Percentiles rank a stretch among this genome's conserved stretches.
Conservation (phyloP, 257 asterid genomes). For the Ehretia macrophylla region DNA sequence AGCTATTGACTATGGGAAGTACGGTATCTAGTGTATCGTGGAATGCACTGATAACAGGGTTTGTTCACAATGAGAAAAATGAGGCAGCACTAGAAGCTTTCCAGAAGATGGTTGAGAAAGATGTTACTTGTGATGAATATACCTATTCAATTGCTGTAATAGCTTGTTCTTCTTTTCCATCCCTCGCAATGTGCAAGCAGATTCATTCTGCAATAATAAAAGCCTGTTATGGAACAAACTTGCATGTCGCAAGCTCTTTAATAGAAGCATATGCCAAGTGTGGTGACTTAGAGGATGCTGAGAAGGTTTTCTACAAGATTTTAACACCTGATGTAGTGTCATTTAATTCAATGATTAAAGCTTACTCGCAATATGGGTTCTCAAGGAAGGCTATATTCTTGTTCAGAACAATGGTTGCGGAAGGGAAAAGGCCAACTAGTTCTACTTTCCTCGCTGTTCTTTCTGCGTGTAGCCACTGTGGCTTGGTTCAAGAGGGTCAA, state of each 20-base stretch:
- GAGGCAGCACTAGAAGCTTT: conserved; percentile 12
- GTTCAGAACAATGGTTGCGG: conserved; percentile 15
- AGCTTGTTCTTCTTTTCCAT: conserved; percentile 19
- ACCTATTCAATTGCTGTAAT: conserved; percentile 14
- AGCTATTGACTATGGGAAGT: conserved; percentile 15
- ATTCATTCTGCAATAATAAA: conserved; percentile 19
- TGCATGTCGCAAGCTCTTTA: conserved; percentile 24
- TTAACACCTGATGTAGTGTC: conserved; percentile 4
- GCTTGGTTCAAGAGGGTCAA: conserved; percentile 24
- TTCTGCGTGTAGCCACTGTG: conserved; percentile 24
- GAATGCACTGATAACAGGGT: conserved; percentile 23
- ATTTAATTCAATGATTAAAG: conserved; percentile 22
- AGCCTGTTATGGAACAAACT: conserved; percentile 10
- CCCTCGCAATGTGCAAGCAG: conserved; percentile 17
- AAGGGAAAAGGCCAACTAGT: conserved; percentile 12
- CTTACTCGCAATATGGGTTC: conserved; percentile 19
- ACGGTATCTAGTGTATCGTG: conserved; percentile 19
- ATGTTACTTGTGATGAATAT: conserved; percentile 15
- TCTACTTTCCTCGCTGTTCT: conserved; percentile 22
- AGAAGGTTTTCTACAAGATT: conserved; percentile 7
- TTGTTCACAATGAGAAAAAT: conserved; percentile 14
- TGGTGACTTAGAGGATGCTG: conserved; percentile 19
- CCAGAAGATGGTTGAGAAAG: conserved; percentile 9
- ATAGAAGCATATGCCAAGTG: conserved; percentile 25
- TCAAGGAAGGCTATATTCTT: conserved; percentile 8